Conservation (phyloP, 371 early-diverging fungal species). For the Homolaphlyctis polyrhiza region DNA sequence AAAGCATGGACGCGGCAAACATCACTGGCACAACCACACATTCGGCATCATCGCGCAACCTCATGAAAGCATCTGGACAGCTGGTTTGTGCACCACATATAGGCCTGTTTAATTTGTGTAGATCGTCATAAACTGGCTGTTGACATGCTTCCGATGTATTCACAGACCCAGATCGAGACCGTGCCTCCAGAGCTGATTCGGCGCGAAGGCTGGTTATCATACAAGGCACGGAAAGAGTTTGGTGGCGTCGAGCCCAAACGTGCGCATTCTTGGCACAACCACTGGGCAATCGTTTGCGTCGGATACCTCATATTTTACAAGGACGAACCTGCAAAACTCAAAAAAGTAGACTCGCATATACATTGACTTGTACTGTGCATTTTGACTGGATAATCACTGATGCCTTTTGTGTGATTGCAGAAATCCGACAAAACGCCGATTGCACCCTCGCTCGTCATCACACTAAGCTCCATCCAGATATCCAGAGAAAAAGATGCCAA, state of each 20-base stretch:
- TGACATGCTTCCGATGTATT: no score
- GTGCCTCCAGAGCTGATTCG: conserved; percentile 41
- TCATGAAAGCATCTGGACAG: no score
- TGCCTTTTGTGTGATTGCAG: not conserved
- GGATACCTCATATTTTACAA: conserved; percentile 43
- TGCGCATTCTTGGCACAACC: conserved; percentile 29
- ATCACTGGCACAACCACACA: no score
- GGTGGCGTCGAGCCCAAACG: conserved; percentile 21
- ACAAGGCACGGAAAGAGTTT: conserved; percentile 28
- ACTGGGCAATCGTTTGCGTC: conserved; percentile 34
- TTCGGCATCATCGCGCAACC: no score
- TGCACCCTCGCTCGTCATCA: conserved; percentile 26
- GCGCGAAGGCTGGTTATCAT: conserved; percentile 30
- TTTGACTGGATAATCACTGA: not conserved
- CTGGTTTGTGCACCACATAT: no score
- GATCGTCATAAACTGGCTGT: no score
- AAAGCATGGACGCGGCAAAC: no score
- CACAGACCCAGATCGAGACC: conserved; percentile 20
- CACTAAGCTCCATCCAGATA: conserved; percentile 17
- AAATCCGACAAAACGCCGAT: conserved; percentile 13
- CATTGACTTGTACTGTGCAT: not conserved
- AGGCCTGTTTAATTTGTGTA: no score
- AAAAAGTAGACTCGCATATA: conserved; percentile 11
- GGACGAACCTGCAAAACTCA: conserved; percentile 25
- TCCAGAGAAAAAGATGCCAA: conserved; percentile 29